Evolutionary conservation across 106 monocot genomes (phyloP), one percentile per base, ranked within the genome.

Genomic region (Allium sativum): DNA sequence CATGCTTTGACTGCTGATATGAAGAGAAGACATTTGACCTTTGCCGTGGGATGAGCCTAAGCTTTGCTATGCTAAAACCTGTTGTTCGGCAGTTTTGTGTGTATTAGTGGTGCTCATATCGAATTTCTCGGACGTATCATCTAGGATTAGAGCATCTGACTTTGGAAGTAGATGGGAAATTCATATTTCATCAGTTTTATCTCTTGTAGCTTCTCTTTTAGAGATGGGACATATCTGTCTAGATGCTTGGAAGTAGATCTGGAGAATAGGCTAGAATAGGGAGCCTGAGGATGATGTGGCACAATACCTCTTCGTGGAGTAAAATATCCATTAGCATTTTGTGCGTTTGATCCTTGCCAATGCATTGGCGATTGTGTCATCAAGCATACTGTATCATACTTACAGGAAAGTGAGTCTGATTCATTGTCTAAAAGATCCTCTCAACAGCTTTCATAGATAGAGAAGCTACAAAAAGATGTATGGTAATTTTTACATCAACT

Each of bases 201-300:
- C 50, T 80, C 71, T 17, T 53, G 40, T 42, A 67, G 42, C 45
- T 80, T 77, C 31, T 70, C 62, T 62, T 60, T 67, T 22, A 79
- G 84, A 17, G 76, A 73, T 57, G 76, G 66, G 44, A 68, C 58
- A 56, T 71, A 45, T 77, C 73, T 77, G 52, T 80, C 76, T 67
- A 84, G 76, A 31, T 84, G 80, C 61, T 76, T 81, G 44, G 69
- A 69, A 55, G 54, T 31, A 77, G 77, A 73, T 70, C 42, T 76
- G 41, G 73, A 56, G 19, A 71, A 71, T 11, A 62, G 1, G 52
- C 66, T 12, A 66, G 66, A 52, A 65, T 70, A 82, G 48, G 70
- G 73, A 42, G 70, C 57, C 44, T 42, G 61, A 8, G 65, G 52
- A 17, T 19, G 31, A n/a, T 40, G 44, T 21, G 7, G 31, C 52